These are phyloP conservation scores for Aspergillus sp. DNA, from an alignment of 2,329 filamentous ascomycete species.

Conservation along the genomic window DNA sequence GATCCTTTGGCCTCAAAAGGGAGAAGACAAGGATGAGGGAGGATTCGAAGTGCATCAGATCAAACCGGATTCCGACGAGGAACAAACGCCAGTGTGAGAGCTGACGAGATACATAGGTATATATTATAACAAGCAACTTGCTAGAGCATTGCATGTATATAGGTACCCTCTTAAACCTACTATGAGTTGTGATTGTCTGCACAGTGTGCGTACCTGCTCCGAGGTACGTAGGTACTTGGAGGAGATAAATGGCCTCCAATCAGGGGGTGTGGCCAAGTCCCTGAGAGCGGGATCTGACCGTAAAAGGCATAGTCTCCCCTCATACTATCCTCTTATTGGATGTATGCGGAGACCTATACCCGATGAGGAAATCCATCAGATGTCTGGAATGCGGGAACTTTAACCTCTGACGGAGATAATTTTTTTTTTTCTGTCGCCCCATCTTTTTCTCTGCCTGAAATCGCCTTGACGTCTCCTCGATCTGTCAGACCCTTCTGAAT, in stretches of 20 bases:
- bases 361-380: neutral
- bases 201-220: too few relatives aligned
- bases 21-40: constrained; percentile 63
- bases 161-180: too few relatives aligned
- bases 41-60: constrained; percentile 49
- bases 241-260: neutral
- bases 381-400: constrained; percentile 8
- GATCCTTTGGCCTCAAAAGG: constrained; percentile 75
- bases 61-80: constrained; percentile 21
- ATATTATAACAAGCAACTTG: neutral
- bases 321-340: neutral
- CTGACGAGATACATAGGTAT: neutral
- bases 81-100: constrained; percentile 16
- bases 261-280: neutral
- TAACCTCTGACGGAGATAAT: constrained; percentile 6
- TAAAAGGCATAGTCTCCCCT: neutral
- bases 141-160: neutral
- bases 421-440: constrained; percentile 4
- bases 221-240: too few relatives aligned
- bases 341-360: neutral
- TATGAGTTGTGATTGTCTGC: too few relatives aligned
- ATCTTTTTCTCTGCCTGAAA: neutral
- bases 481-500: neutral
- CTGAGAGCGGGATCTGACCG: neutral
- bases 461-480: neutral